These are phyloP conservation scores for Vigna mungo DNA, from an alignment of 306 rosid genomes.

Conservation along the genomic window DNA sequence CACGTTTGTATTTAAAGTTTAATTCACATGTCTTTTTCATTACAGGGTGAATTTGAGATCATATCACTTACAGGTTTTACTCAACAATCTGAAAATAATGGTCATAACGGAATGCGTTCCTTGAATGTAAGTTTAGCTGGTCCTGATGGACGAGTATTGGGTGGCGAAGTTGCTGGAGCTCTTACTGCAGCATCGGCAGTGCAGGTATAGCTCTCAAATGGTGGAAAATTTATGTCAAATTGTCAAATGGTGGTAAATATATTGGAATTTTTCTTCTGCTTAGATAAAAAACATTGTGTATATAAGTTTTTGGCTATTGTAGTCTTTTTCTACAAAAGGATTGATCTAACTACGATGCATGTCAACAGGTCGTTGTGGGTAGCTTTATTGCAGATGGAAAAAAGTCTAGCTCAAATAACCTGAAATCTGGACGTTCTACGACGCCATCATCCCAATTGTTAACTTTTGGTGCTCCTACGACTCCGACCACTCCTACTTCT, in stretches of 20 bases:
- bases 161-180: slow-evolving; percentile 78
- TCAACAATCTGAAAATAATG: slow-evolving; percentile 56
- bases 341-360: slow-evolving; percentile 13
- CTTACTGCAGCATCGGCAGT: slow-evolving; percentile 73
- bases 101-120: slow-evolving; percentile 52
- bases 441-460: slow-evolving; percentile 58
- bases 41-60: slow-evolving; percentile 81
- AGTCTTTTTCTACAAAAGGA: slow-evolving; percentile 5
- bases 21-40: slow-evolving; percentile 19
- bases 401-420: slow-evolving; percentile 53
- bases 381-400: slow-evolving; percentile 68
- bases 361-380: slow-evolving; percentile 73
- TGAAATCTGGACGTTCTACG: slow-evolving; percentile 59
- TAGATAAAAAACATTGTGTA: neutral
- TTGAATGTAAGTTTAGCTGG: slow-evolving; percentile 67
- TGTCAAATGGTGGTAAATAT: slow-evolving; percentile 20
- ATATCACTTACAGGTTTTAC: slow-evolving; percentile 68
- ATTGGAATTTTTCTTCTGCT: slow-evolving; percentile 15
- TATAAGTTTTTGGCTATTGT: neutral
- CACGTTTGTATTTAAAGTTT: slow-evolving; percentile 10
- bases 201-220: slow-evolving; percentile 63
- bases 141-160: slow-evolving; percentile 69
- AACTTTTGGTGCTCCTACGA: slow-evolving; percentile 58
- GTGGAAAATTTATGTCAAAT: slow-evolving; percentile 19
- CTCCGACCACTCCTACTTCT: slow-evolving; percentile 65